Conservation (phyloP, 2,329 filamentous ascomycete genomes). For the Beauveria rudraprayagi region DNA sequence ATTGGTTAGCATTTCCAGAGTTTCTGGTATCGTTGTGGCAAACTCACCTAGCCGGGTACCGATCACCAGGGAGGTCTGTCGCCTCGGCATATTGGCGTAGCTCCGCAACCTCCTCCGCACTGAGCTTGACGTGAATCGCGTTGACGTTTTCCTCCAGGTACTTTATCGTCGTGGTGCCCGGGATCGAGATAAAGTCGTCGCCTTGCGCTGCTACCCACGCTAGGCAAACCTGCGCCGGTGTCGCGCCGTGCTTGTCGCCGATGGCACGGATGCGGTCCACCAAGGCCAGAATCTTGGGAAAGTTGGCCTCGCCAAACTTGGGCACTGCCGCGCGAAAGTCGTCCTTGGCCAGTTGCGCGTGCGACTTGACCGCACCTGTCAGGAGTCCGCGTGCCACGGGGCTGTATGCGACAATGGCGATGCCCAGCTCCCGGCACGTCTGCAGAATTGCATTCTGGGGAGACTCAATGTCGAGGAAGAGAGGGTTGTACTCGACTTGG, state of each 20-base stretch:
- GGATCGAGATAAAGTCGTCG: constrained; percentile 52
- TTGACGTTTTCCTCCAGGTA: constrained; percentile 39
- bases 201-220: constrained; percentile 57
- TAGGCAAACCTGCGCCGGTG: constrained; percentile 49
- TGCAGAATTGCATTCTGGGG: constrained; percentile 38
- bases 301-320: constrained; percentile 17
- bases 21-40: neutral
- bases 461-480: constrained; percentile 51
- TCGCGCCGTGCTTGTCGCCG: constrained; percentile 45
- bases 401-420: constrained; percentile 48
- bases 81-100: constrained; percentile 23
- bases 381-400: constrained; percentile 53
- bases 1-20: neutral
- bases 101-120: constrained; percentile 25
- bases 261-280: constrained; percentile 40
- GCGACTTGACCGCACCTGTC: constrained; percentile 38
- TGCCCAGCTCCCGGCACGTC: constrained; percentile 50
- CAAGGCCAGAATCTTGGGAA: constrained; percentile 42
- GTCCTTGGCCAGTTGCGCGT: constrained; percentile 31
- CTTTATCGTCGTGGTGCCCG: constrained; percentile 39
- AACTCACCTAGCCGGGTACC: constrained; percentile 15
- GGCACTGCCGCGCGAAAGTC: constrained; percentile 31
- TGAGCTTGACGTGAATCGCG: constrained; percentile 25
- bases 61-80: constrained; percentile 20
- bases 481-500: constrained; percentile 48